Evolutionary conservation across 1,284 basidiomycete genomes (phyloP).

Genomic region (Malassezia sp.): DNA sequence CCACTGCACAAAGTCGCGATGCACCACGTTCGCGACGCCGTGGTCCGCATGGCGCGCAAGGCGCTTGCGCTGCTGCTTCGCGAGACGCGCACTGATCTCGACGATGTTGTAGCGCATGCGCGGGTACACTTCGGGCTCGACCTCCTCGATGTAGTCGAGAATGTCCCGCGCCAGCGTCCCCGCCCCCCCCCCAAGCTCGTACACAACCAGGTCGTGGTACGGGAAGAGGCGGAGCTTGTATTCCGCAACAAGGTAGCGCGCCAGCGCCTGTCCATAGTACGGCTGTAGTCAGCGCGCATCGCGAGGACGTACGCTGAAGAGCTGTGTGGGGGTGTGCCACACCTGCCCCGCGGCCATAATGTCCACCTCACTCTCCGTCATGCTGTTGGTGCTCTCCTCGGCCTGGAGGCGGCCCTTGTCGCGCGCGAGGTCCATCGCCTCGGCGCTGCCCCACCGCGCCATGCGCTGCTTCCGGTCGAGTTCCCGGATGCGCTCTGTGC

Average conservation of each 20-base stretch:
- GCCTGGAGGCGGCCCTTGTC: constrained; percentile 30
- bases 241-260: constrained; percentile 73
- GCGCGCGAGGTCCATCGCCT: constrained; percentile 26
- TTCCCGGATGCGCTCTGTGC: not conserved
- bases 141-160: constrained; percentile 63
- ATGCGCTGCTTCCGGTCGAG: constrained; percentile 1
- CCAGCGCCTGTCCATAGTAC: constrained; percentile 82
- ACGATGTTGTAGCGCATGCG: constrained; percentile 81
- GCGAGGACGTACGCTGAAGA: constrained; percentile 68
- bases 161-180: constrained; percentile 84
- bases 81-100: constrained; percentile 76
- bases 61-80: constrained; percentile 55
- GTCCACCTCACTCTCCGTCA: constrained; percentile 36
- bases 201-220: constrained; percentile 84
- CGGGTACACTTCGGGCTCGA: constrained; percentile 82
- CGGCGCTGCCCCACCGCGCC: constrained; percentile 15
- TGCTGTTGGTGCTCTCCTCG: constrained; percentile 18
- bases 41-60: constrained; percentile 20
- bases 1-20: constrained; percentile 83
- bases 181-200: constrained; percentile 95
- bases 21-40: constrained; percentile 60
- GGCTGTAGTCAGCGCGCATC: constrained; percentile 62
- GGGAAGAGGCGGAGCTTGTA: constrained; percentile 86
- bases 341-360: constrained; percentile 62
- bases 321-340: constrained; percentile 97